phyloP scores from a whole-genome alignment of 768 basidiomycete species.

The Boletus rubropictus region DNA sequence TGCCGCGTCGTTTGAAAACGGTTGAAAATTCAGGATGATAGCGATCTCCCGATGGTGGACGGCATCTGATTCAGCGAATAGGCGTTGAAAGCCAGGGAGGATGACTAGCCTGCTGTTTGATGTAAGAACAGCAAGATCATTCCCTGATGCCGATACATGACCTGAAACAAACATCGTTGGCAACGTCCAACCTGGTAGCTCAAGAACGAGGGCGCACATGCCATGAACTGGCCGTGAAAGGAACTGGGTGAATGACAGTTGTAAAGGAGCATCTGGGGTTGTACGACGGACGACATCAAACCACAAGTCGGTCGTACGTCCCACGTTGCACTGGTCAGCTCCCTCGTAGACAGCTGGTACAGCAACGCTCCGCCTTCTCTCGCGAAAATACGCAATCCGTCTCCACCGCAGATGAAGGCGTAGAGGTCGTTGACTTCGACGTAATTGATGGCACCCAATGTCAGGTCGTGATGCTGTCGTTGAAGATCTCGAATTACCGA shows the following conservation, averaged over 20 bases:
- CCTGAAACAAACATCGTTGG: conserved; percentile 16
- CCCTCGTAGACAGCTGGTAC: conserved; percentile 38
- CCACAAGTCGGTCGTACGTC: conserved; percentile 21
- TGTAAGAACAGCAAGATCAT: conserved; percentile 29
- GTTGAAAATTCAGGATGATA: conserved; percentile 23
- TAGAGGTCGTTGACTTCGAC: conserved; percentile 59
- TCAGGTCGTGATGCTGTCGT: conserved; percentile 2
- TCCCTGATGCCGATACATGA: conserved; percentile 47
- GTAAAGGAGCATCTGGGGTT: conserved; percentile 20
- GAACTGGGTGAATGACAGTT: conserved; percentile 2
- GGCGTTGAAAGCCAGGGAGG: conserved; percentile 24
- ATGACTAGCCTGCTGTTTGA: conserved; percentile 24
- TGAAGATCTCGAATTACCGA: conserved; percentile 34
- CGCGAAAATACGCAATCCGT: conserved; percentile 48
- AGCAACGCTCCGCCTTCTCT: conserved; percentile 41
- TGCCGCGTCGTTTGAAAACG: conserved; percentile 6
- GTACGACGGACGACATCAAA: conserved; percentile 9
- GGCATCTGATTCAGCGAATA: conserved; percentile 23
- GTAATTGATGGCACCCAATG: conserved; percentile 46
- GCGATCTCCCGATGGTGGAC: conserved; percentile 37
- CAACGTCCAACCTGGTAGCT: background rate
- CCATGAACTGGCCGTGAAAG: conserved; percentile 18
- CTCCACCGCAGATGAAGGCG: conserved; percentile 52
- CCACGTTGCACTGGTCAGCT: conserved; percentile 33
- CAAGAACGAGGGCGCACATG: conserved; percentile 17